Evolutionary conservation across 768 basidiomycete genomes (phyloP), one percentile per base, ranked within the genome.

Genomic region (Mycena rosella): DNA sequence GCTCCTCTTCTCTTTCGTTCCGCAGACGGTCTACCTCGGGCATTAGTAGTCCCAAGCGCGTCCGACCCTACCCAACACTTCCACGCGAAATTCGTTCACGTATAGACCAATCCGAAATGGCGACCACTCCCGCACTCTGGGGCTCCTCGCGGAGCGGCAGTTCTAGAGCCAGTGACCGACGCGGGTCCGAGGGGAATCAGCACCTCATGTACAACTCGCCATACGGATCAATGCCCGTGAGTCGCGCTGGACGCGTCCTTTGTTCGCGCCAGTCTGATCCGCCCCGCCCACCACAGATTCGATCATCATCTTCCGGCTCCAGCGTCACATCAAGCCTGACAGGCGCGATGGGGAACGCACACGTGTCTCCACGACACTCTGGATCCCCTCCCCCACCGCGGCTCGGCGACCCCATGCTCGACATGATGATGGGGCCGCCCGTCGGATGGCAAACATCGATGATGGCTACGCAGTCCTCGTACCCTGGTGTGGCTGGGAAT

Each of bases 311-410:
- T 22, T 84, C 87, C 0, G 79, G 75, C 74, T 84, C 84, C 70
- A 79, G 76, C 45, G 76, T 85, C 42, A 85, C 86, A 64, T 84
- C 82, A 66, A 86, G 83, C 60, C 79, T 93, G 63, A 87, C 86
- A 29, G 89, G 89, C 63, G 90, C 91, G 27, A 87, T 92, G 78
- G 89, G 88, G 55, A 88, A 89, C 44, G 70, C 79, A 65, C 82
- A 29, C 78, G 81, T 76, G 74, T 61, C 79, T 61, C 66, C 77
- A 42, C 72, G 77, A 10, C 69, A 65, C 34, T 71, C 73, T 66
- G 67, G 71, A 63, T 71, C 78, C 63, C 65, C 77, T 59, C 68
- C 78, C 44, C 61, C 69, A 24, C 42, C n/a, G n/a, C n/a, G n/a
- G n/a, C n/a, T n/a, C n/a, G n/a, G 24, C 29, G 70, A 72, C 56